Evolutionary conservation across 306 rosid genomes (phyloP), one percentile per base, ranked within the genome.

Genomic region (Datisca glomerata): DNA sequence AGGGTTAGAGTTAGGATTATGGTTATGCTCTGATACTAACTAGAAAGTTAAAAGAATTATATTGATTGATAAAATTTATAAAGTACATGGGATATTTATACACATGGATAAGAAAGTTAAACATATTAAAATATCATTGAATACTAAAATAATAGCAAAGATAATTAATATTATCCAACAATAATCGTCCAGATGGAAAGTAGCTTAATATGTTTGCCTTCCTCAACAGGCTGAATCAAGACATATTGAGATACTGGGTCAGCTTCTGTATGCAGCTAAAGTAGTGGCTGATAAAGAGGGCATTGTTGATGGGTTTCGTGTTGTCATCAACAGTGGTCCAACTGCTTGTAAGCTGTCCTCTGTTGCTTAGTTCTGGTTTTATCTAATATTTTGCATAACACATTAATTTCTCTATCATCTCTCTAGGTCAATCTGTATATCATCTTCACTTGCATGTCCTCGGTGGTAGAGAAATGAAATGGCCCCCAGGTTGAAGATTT

Each of bases 361-460:
- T 20, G 15, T 52, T 10, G 11, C 12, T 45, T 22, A 24, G 16
- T 11, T 21, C n/a, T 21, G 21, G 32, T 1, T 58, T 13, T 53
- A 23, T 44, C 38, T n/a, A 29, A 12, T 4, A 33, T 52, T 12
- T 11, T 18, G n/a, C 37, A 12, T 40, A 11, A 8, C 13, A 12
- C 19, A 43, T 14, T 25, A 28, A 21, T 21, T 42, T 24, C 14
- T 31, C 43, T 41, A 12, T 29, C 4, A 2, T 4, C 3, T 1
- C 1, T 4, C 3, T 29, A 85, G 93, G 93, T 60, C 95, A 85
- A 73, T 80, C 86, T 43, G 95, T 85, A 33, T 85, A 80, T 58
- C 95, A 85, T 74, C 74, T 85, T 59, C 95, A 85, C 76, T 61
- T 85, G 84, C 95, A 85, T 59, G 81, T 85, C 44, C 60, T 76